phyloP scores from a whole-genome alignment of 169 alveolate species.

The Eimeria mitis region DNA sequence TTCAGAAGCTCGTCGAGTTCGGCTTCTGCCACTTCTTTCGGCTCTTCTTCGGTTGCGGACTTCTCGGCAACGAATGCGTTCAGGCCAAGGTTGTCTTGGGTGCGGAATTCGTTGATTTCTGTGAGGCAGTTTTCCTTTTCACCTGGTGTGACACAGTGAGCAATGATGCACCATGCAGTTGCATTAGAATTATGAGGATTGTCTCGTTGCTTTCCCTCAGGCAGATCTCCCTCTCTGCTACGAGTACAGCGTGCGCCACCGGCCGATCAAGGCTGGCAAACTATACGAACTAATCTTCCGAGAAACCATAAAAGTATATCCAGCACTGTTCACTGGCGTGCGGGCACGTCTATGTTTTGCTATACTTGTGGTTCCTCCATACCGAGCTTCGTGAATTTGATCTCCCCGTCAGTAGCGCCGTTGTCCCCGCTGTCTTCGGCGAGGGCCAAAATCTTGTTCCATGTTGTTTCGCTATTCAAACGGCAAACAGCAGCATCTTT shows the following conservation, averaged over 20 bases:
- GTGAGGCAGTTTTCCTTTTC: background rate
- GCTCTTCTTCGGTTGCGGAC: background rate
- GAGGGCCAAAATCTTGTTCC: conserved; percentile 10
- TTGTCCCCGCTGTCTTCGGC: background rate
- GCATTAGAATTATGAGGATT: background rate
- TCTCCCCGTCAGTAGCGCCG: background rate
- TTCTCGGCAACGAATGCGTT: background rate
- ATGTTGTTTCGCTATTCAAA: background rate
- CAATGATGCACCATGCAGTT: background rate
- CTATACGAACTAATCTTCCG: background rate
- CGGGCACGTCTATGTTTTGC: background rate
- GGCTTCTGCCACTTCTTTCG: no score
- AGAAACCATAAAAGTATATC: background rate
- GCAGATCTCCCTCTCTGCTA: background rate
- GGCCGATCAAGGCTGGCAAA: background rate
- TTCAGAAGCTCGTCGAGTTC: background rate
- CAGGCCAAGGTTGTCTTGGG: conserved; percentile 32
- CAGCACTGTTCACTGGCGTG: background rate
- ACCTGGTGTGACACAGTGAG: background rate
- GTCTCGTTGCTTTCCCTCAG: background rate
- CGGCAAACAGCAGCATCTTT: background rate
- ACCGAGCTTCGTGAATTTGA: background rate
- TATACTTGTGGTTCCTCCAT: background rate
- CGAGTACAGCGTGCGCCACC: background rate
- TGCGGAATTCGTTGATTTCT: conserved; percentile 47